Percentiles rank a stretch among this genome's conserved stretches.
phyloP scores from a whole-genome alignment of 208 protist genomes.

The Leishmania arabica region DNA sequence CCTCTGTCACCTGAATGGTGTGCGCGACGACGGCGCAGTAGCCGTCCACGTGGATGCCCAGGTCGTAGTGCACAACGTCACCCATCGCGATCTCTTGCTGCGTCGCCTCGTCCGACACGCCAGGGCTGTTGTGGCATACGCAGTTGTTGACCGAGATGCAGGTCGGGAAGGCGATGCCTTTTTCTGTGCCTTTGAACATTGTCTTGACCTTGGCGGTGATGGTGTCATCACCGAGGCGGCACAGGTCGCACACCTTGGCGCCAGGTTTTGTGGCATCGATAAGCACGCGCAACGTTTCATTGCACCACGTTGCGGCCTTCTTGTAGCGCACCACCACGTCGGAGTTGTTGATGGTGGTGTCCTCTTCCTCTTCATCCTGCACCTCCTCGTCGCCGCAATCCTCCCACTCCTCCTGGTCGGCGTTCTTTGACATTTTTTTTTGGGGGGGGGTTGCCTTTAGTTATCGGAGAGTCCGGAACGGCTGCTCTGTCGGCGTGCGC shows the following conservation, averaged over 20 bases:
- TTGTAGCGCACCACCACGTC: slow-evolving; percentile 98
- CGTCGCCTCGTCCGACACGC: slow-evolving; percentile 71
- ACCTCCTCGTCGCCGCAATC: slow-evolving; percentile 57
- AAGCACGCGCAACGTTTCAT: slow-evolving; percentile 92
- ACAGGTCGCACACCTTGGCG: slow-evolving; percentile 85
- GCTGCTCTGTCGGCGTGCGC: slow-evolving; percentile 5
- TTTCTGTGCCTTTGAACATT: slow-evolving; percentile 95
- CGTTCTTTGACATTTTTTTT: slow-evolving; percentile 66
- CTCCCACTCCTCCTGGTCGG: slow-evolving; percentile 80
- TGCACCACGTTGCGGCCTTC: slow-evolving; percentile 95
- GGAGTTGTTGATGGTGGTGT: slow-evolving; percentile 94
- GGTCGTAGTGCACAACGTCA: slow-evolving; percentile 99
- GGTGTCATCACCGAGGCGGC: slow-evolving; percentile 87
- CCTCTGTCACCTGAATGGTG: slow-evolving; percentile 94
- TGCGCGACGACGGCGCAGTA: slow-evolving; percentile 97
- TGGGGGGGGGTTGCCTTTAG: not conserved
- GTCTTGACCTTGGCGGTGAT: slow-evolving; percentile 85
- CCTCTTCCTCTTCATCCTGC: slow-evolving; percentile 91
- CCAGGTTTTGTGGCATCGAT: slow-evolving; percentile 88
- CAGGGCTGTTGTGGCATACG: slow-evolving; percentile 98
- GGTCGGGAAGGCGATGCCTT: slow-evolving; percentile 99
- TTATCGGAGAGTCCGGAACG: not conserved
- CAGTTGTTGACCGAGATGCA: slow-evolving; percentile 98
- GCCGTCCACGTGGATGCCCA: slow-evolving; percentile 98
- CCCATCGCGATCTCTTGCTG: slow-evolving; percentile 85